Evolutionary conservation across 2,329 filamentous ascomycete genomes (phyloP), one percentile per base, ranked within the genome.

Genomic region (Cucurbitaria berberidis): DNA sequence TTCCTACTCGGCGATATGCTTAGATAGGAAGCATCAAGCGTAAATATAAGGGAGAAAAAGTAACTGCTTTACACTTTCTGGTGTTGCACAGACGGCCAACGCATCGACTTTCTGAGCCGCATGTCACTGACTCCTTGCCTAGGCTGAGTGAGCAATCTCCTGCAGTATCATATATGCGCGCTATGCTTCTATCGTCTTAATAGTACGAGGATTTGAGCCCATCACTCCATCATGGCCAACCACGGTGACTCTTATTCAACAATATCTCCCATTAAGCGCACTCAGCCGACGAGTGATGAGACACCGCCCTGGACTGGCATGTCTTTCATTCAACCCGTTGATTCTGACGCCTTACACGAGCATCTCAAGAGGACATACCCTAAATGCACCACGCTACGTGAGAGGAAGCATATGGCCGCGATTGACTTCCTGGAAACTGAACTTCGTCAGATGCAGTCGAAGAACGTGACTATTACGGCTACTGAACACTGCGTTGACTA

Each of bases 331-430:
- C 47, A 56, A 16, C 57, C 54, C 1, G 55, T 71, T 1, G 66
- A 60, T 24, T 70, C 69, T 2, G 69, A 72, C 45, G 53, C 34
- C 5, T 45, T 71, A 9, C 51, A 54, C 15, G 66, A 69, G n/a
- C 48, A 54, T 15, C 57, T 72, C 4, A 64, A 54, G 36, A 27
- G 16, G 11, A 40, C 45, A 19, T 70, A 66, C 34, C 63, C 67
- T 8, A n/a, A 61, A 10, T 57, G 59, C 19, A 34, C 42, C 15
- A 68, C 53, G 35, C 49, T 64, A 16, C 55, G 64, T 15, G 57
- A 71, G 41, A 57, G 69, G 15, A 70, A 70, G 30, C 60, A 68
- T 48, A 52, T 59, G 45, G 69, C 68, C n/a, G 55, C 62, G 2
- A 70, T 70, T 16, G 56, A 60, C n/a, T 69, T 69, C 29, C 48